These are phyloP conservation scores for Fusarium sp. DNA, from an alignment of 2,329 filamentous ascomycete genomes.

Conservation along the genomic window DNA sequence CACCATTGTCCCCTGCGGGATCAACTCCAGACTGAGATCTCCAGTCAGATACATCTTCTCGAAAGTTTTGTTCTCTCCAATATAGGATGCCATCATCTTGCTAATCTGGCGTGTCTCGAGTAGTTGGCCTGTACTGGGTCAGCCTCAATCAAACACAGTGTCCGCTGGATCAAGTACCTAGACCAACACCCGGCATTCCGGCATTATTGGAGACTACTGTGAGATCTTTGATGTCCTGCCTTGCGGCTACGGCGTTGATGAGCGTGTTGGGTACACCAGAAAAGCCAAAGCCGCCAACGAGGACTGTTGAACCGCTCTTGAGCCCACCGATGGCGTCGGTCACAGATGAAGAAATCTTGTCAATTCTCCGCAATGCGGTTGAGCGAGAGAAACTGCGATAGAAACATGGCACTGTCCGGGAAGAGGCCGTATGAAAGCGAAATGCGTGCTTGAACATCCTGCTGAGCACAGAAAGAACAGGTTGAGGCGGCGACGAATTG, in stretches of 20 bases:
- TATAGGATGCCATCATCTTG: slow-evolving; percentile 92
- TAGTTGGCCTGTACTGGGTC: slow-evolving; percentile 41
- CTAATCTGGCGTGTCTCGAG: slow-evolving; percentile 72
- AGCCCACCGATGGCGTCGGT: slow-evolving; percentile 78
- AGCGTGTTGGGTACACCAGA: slow-evolving; percentile 86
- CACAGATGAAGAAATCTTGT: slow-evolving; percentile 79
- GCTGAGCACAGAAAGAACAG: background rate
- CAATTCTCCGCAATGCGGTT: slow-evolving; percentile 64
- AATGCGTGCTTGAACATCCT: background rate
- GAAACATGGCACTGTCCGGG: background rate
- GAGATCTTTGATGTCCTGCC: slow-evolving; percentile 76
- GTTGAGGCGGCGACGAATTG: background rate
- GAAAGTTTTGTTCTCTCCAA: slow-evolving; percentile 93
- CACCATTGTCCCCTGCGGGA: slow-evolving; percentile 88
- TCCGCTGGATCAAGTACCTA: slow-evolving; percentile 61
- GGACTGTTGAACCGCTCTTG: slow-evolving; percentile 77
- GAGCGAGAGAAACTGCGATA: slow-evolving; percentile 2
- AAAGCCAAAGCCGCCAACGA: slow-evolving; percentile 85
- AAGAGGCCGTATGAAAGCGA: background rate
- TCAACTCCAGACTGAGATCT: slow-evolving; percentile 87
- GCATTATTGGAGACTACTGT: slow-evolving; percentile 95
- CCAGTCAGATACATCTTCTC: slow-evolving; percentile 89
- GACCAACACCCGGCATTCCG: slow-evolving; percentile 82
- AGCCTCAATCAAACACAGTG: slow-evolving; percentile 62
- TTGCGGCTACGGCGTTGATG: slow-evolving; percentile 76